These are phyloP conservation scores for Hanseniaspora clermontiae DNA, from an alignment of 805 yeast species.

Conservation along the genomic window DNA sequence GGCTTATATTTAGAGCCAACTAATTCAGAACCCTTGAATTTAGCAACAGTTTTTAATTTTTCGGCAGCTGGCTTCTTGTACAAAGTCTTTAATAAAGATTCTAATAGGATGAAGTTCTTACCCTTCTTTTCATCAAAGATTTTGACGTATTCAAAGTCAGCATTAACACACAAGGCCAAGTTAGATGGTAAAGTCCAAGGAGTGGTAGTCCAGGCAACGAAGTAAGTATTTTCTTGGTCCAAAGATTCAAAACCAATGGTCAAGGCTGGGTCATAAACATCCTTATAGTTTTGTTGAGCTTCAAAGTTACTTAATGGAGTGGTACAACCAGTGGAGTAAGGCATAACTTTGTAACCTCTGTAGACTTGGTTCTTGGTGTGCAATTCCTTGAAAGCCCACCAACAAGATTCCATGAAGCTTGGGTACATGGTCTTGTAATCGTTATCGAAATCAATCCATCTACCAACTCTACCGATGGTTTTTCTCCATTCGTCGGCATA, in stretches of 20 bases:
- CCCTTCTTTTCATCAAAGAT: conserved; percentile 80
- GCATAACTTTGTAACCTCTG: conserved; percentile 96
- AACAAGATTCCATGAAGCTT: conserved; percentile 90
- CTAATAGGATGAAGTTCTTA: conserved; percentile 70
- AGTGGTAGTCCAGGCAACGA: conserved; percentile 98
- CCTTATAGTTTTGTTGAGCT: conserved; percentile 97
- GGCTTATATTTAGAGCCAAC: conserved; percentile 75
- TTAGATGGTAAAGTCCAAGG: conserved; percentile 99
- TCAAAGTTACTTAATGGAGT: conserved; percentile 95
- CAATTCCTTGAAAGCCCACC: conserved; percentile 96
- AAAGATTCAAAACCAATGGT: conserved; percentile 76
- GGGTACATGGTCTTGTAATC: conserved; percentile 96
- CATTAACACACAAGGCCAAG: conserved; percentile 82
- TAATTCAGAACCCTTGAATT: conserved; percentile 64
- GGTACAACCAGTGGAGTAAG: conserved; percentile 93
- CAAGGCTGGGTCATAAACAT: conserved; percentile 92
- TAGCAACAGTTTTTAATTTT: conserved; percentile 70
- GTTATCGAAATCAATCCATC: conserved; percentile 99
- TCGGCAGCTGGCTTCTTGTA: conserved; percentile 93
- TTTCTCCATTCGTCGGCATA: conserved; percentile 91
- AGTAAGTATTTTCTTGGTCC: conserved; percentile 66
- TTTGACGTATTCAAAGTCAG: conserved; percentile 81
- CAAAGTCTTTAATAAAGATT: conserved; percentile 64
- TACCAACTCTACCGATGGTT: conserved; percentile 86
- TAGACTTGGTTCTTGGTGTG: conserved; percentile 79